Evolutionary conservation across 805 yeast species (phyloP).

Genomic region (Myxozyma vanderwaltii): DNA sequence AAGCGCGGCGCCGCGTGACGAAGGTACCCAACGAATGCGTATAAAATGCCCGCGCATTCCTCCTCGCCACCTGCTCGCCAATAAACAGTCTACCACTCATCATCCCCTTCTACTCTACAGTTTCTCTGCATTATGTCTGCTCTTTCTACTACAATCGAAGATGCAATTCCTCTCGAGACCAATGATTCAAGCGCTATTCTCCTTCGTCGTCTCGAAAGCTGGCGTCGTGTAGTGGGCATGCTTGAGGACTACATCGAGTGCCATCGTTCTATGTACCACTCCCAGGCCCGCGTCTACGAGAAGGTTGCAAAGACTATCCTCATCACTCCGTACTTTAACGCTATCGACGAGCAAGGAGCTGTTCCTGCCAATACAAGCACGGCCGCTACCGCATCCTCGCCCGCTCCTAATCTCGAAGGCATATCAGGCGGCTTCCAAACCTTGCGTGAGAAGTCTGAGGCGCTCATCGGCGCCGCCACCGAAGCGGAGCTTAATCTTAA

Average conservation of each 20-base stretch:
- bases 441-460: slow-evolving; percentile 42
- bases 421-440: slow-evolving; percentile 43
- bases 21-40: no score
- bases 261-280: slow-evolving; percentile 39
- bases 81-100: background rate
- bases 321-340: slow-evolving; percentile 44
- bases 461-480: slow-evolving; percentile 42
- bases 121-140: background rate
- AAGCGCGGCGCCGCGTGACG: no score
- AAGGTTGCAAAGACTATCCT: slow-evolving; percentile 41
- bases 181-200: slow-evolving; percentile 46
- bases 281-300: slow-evolving; percentile 41
- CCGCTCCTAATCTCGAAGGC: slow-evolving; percentile 32
- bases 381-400: slow-evolving; percentile 5
- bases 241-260: slow-evolving; percentile 41
- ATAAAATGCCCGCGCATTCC: no score
- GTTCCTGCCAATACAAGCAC: background rate
- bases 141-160: slow-evolving; percentile 17
- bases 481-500: slow-evolving; percentile 48
- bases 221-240: slow-evolving; percentile 42
- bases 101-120: background rate
- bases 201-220: slow-evolving; percentile 44
- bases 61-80: background rate
- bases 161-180: slow-evolving; percentile 32
- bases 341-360: slow-evolving; percentile 22